Evolutionary conservation across 1,284 basidiomycete species (phyloP).

Genomic region (Pseudozyma hubeiensis): DNA sequence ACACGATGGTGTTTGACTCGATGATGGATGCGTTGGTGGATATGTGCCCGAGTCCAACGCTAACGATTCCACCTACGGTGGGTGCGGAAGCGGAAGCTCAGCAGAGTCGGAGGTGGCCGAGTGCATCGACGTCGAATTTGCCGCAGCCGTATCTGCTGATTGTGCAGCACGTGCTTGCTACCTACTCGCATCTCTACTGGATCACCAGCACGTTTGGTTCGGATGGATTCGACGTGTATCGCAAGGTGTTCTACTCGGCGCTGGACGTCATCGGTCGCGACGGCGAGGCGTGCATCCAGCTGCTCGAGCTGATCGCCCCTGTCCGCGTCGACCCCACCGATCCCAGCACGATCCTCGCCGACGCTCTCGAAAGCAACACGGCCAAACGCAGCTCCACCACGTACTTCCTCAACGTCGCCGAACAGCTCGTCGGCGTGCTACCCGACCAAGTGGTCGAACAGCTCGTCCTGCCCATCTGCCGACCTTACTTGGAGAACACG

Average conservation of each 20-base stretch:
- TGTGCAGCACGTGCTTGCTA: conserved; percentile 49
- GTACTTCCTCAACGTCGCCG: conserved; percentile 62
- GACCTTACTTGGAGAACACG: conserved; percentile 58
- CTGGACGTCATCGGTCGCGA: conserved; percentile 65
- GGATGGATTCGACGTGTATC: conserved; percentile 64
- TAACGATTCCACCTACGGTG: conserved; percentile 36
- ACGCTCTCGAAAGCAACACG: conserved; percentile 20
- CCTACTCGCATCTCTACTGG: conserved; percentile 60
- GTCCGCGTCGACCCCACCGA: background rate
- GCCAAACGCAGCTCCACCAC: conserved; percentile 46
- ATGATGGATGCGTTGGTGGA: conserved; percentile 63
- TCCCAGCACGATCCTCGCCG: background rate
- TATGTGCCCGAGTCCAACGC: conserved; percentile 61
- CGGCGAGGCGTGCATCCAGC: conserved; percentile 51
- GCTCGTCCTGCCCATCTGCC: conserved; percentile 54
- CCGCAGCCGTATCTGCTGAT: conserved; percentile 54
- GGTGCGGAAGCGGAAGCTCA: conserved; percentile 9
- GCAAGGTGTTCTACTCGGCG: conserved; percentile 63
- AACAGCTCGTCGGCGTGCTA: conserved; percentile 59
- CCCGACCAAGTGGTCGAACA: conserved; percentile 60
- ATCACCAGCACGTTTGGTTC: conserved; percentile 62
- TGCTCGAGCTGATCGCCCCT: conserved; percentile 43
- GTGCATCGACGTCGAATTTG: conserved; percentile 54
- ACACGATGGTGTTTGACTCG: conserved; percentile 65
- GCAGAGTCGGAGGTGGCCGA: conserved; percentile 36